phyloP scores from a whole-genome alignment of 2,329 filamentous ascomycete genomes.

The Hypoxylon sp. region DNA sequence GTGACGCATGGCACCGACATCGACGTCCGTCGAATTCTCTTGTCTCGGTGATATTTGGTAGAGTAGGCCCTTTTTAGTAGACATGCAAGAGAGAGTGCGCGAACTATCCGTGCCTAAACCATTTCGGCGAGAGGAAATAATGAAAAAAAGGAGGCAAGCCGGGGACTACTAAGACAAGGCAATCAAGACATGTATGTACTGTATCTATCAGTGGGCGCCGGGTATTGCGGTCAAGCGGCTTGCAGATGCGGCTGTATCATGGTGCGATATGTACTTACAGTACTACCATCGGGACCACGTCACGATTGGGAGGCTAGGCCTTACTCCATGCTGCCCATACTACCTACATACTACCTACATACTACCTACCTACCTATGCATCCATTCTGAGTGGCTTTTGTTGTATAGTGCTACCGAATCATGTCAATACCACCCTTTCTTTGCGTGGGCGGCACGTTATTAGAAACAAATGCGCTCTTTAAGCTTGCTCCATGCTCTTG shows the following conservation, averaged over 20 bases:
- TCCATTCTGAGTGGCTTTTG: slow-evolving; percentile 22
- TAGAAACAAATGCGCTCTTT: slow-evolving; percentile 25
- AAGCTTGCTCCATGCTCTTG: slow-evolving; percentile 14
- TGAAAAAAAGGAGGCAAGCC: background rate
- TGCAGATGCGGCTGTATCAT: slow-evolving; percentile 39
- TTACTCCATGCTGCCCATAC: slow-evolving; percentile 18
- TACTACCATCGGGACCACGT: slow-evolving; percentile 28
- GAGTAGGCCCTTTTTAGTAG: slow-evolving; percentile 24
- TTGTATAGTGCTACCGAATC: slow-evolving; percentile 31
- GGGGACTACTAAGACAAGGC: slow-evolving; percentile 21
- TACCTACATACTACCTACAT: background rate
- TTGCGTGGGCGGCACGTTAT: slow-evolving; percentile 34
- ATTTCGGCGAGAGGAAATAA: slow-evolving; percentile 3
- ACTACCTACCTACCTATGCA: slow-evolving; percentile 7
- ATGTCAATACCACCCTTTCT: slow-evolving; percentile 31
- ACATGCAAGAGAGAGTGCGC: slow-evolving; percentile 14
- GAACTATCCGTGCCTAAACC: slow-evolving; percentile 22
- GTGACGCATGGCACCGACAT: slow-evolving; percentile 32
- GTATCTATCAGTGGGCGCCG: slow-evolving; percentile 13
- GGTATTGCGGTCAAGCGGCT: slow-evolving; percentile 33
- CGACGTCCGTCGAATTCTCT: slow-evolving; percentile 9
- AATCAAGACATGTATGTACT: slow-evolving; percentile 2
- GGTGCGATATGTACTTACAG: slow-evolving; percentile 25
- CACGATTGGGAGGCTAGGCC: slow-evolving; percentile 30
- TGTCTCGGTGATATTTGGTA: slow-evolving; percentile 31